phyloP scores from a whole-genome alignment of 2,329 filamentous ascomycete species.

The Zasmidium cellare region DNA sequence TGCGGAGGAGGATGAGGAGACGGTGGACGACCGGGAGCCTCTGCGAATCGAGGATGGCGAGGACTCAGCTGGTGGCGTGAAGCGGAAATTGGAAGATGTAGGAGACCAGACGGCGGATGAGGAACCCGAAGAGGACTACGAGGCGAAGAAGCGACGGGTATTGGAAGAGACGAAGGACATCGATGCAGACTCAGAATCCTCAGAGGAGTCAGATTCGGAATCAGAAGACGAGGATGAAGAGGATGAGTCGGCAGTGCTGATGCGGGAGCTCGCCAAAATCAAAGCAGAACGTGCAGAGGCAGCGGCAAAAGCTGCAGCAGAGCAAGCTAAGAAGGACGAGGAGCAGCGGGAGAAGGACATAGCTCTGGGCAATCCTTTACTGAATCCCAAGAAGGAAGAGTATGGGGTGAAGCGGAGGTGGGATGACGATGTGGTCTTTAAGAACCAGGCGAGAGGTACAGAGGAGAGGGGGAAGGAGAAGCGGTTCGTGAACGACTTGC shows the following conservation, averaged over 20 bases:
- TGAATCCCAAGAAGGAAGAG: conserved; percentile 72
- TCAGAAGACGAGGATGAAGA: conserved; percentile 70
- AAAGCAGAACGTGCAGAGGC: conserved; percentile 81
- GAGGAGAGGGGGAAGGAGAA: conserved; percentile 79
- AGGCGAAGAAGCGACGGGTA: conserved; percentile 81
- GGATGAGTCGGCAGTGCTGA: conserved; percentile 81
- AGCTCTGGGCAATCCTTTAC: conserved; percentile 84
- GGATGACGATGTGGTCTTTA: conserved; percentile 99
- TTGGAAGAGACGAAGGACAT: conserved; percentile 85
- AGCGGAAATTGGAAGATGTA: conserved; percentile 62
- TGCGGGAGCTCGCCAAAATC: conserved; percentile 92
- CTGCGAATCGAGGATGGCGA: conserved; percentile 50
- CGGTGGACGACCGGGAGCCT: conserved; percentile 21
- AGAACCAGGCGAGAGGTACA: conserved; percentile 94
- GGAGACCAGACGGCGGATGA: conserved; percentile 46
- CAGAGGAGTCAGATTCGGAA: conserved; percentile 20
- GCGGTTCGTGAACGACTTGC: conserved; percentile 86
- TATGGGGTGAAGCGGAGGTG: conserved; percentile 90
- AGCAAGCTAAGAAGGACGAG: conserved; percentile 76
- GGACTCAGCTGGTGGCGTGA: conserved; percentile 49
- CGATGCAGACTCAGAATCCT: conserved; percentile 72
- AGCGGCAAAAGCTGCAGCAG: conserved; percentile 78
- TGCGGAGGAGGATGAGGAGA: conserved; percentile 39
- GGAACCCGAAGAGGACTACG: conserved; percentile 62
- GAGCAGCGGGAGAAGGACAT: conserved; percentile 85